A percentile compares a stretch with the other conserved stretches of the same genome.
phyloP scores from a whole-genome alignment of 2,329 filamentous ascomycete genomes.

The Fusarium brevicatenulatum region DNA sequence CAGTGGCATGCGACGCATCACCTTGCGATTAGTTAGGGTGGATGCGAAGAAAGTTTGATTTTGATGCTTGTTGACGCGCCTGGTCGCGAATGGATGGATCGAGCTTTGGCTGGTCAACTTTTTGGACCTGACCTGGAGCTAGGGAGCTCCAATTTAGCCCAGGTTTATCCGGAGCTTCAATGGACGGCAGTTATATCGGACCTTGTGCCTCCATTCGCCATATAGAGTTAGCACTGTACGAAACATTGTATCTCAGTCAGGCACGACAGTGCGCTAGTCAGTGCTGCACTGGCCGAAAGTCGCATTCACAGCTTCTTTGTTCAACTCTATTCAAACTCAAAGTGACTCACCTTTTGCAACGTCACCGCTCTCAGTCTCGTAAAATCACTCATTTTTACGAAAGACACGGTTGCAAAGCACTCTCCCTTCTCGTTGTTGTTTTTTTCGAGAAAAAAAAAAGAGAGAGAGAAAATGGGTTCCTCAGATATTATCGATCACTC shows the following conservation, averaged over 20 bases:
- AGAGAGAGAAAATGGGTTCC: constrained; percentile 57
- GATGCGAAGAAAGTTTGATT: constrained; percentile 33
- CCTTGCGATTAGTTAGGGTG: constrained; percentile 42
- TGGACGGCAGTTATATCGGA: constrained; percentile 32
- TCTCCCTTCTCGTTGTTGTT: not conserved
- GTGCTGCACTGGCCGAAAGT: constrained; percentile 15
- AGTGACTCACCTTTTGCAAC: constrained; percentile 40
- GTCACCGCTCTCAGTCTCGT: constrained; percentile 19
- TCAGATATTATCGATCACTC: constrained; percentile 78
- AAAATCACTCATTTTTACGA: not conserved
- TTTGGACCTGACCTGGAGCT: constrained; percentile 34
- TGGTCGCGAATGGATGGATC: constrained; percentile 42
- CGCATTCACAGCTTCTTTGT: constrained; percentile 34
- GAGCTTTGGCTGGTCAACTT: constrained; percentile 46
- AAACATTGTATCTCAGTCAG: not conserved
- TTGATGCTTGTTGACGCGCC: constrained; percentile 50
- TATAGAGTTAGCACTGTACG: constrained; percentile 29
- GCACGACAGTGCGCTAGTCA: not conserved
- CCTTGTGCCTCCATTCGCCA: constrained; percentile 25
- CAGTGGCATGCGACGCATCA: constrained; percentile 54
- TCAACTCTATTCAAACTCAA: constrained; percentile 8
- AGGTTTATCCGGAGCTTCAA: constrained; percentile 40
- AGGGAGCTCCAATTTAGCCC: constrained; percentile 42
- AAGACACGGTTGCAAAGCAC: constrained; percentile 1
- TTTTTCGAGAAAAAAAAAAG: not conserved